Base-by-base conservation (phyloP, 306 rosid genomes). In the Trifolium dubium region DNA sequence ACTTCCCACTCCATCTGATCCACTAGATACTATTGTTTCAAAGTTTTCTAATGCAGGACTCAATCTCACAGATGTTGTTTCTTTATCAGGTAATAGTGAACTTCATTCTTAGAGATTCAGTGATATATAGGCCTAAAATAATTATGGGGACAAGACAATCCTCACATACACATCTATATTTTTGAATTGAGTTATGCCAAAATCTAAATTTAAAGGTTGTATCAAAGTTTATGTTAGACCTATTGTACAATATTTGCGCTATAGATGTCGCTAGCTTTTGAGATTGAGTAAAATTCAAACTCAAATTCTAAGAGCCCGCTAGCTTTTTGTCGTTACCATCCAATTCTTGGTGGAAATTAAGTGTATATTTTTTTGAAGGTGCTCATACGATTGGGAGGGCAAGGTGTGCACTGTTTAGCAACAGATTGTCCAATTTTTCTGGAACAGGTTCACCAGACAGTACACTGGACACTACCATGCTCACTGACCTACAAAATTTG, bases 371-470 rank as follows among this genome's bases (percentile, higher is more conserved):
- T 17, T 50, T 0, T 60, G 77, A 54, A 93, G 98, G 98, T n/a
- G 95, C 83, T 0, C 98, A 94, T 74, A 94, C 98, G 2, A 80
- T 91, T 71, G 97, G 98, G 6, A 31, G 77, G 56, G 86, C 95
- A 64, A 89, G 84, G 80, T 94, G 98, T 67, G 71, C 69, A 18
- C 49, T 80, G 9, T 94, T 91, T 71, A 84, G 83, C 90, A 80
- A 86, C 17, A 88, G 97, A 73, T 68, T 94, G 54, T 89, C 83
- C 95, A 82, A 93, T 83, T 93, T 91, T 87, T 77, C 82, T 6
- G 84, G 81, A 54, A 83, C 86, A 11, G 92, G 91, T 17, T 23
- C 77, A 29, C 80, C 92, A 49, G 96, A 92, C 79, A 64, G 17
- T 0, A 84, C 96, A 4, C n/a, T 94, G 44, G 95, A 94, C 1